Conservation (phyloP, 306 rosid genomes). For the Lablab purpureus region DNA sequence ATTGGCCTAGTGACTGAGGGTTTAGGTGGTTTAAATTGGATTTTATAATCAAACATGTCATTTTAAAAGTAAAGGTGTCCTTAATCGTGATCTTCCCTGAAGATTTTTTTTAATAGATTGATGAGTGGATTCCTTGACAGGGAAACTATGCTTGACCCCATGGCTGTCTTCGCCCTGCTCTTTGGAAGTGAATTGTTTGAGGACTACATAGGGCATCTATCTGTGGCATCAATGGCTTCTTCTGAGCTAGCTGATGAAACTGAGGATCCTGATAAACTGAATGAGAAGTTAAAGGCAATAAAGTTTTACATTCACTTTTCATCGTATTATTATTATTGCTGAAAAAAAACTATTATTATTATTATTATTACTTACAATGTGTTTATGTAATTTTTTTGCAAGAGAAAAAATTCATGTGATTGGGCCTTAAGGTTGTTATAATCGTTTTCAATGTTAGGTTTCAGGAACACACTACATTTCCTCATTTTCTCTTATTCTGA, state of each 20-base stretch:
- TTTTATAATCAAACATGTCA: neutral
- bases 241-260: slow-evolving; percentile 67
- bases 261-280: slow-evolving; percentile 71
- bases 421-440: neutral
- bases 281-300: slow-evolving; percentile 89
- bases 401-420: neutral
- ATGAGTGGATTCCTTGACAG: slow-evolving; percentile 57
- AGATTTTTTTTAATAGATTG: neutral
- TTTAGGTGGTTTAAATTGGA: neutral
- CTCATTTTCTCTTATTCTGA: neutral
- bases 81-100: neutral
- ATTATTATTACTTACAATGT: neutral
- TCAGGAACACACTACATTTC: neutral
- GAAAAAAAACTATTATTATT: too few species aligned
- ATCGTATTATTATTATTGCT: too few species aligned
- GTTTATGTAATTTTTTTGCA: neutral
- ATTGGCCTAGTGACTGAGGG: neutral
- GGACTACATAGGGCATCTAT: slow-evolving; percentile 88
- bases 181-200: slow-evolving; percentile 96
- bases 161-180: slow-evolving; percentile 83
- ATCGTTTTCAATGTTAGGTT: slow-evolving; percentile 4
- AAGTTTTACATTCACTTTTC: slow-evolving; percentile 33
- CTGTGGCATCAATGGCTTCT: slow-evolving; percentile 94
- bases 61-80: neutral
- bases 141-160: slow-evolving; percentile 93